These are phyloP conservation scores for Xerocomus nothofagi DNA, from an alignment of 1,284 basidiomycete genomes.

Conservation along the genomic window DNA sequence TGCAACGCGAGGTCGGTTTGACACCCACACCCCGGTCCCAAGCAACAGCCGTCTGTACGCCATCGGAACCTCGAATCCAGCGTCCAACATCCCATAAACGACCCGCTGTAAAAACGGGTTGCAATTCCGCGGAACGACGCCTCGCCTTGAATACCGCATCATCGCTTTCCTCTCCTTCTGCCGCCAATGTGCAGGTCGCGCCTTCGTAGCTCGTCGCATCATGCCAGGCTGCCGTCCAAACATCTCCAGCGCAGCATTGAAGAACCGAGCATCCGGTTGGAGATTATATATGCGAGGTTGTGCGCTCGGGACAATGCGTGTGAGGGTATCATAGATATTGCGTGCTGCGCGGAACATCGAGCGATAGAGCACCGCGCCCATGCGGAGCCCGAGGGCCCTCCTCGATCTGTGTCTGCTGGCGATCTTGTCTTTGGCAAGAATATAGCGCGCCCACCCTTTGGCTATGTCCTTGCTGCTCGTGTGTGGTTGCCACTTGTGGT, in stretches of 20 bases:
- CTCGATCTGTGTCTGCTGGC: slow-evolving; percentile 28
- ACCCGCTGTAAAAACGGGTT: slow-evolving; percentile 47
- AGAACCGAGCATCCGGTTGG: slow-evolving; percentile 61
- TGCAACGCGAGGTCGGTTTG: slow-evolving; percentile 9
- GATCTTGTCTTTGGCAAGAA: slow-evolving; percentile 22
- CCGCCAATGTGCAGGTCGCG: slow-evolving; percentile 30
- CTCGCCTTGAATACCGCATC: slow-evolving; percentile 29
- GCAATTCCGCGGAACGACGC: slow-evolving; percentile 30
- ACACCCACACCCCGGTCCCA: slow-evolving; percentile 34
- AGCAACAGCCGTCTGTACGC: slow-evolving; percentile 47
- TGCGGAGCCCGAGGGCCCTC: slow-evolving; percentile 25
- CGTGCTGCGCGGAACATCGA: slow-evolving; percentile 39
- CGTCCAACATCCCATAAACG: slow-evolving; percentile 43
- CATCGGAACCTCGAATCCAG: slow-evolving; percentile 48
- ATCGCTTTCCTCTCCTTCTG: slow-evolving; percentile 31
- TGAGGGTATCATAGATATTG: slow-evolving; percentile 34
- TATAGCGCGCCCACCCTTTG: slow-evolving; percentile 42
- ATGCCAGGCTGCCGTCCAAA: slow-evolving; percentile 41
- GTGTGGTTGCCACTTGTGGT: slow-evolving; percentile 22
- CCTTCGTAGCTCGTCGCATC: slow-evolving; percentile 24
- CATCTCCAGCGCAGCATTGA: slow-evolving; percentile 59
- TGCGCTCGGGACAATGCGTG: slow-evolving; percentile 16
- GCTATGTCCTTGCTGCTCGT: slow-evolving; percentile 21
- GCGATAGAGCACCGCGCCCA: slow-evolving; percentile 38
- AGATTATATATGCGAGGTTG: slow-evolving; percentile 37